Evolutionary conservation across 352 stramenopile genomes (phyloP).

Genomic region (Phytophthora foliorum): DNA sequence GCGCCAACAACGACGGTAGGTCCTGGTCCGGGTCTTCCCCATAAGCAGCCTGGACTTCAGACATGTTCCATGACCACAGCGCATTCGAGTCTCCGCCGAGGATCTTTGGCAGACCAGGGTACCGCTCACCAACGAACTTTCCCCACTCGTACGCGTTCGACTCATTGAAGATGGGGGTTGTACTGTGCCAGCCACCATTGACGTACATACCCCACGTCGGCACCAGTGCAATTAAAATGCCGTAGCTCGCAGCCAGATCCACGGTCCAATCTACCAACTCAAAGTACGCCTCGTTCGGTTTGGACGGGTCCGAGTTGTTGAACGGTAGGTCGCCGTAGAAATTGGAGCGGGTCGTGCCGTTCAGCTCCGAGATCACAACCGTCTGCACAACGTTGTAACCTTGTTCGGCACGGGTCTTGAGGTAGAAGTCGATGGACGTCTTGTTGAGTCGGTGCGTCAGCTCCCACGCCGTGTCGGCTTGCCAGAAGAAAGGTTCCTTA

Average conservation of each 20-base stretch:
- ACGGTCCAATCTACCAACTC: conserved; percentile 34
- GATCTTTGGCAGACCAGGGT: conserved; percentile 32
- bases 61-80: conserved; percentile 26
- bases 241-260: conserved; percentile 32
- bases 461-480: conserved; percentile 39
- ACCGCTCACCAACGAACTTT: conserved; percentile 18
- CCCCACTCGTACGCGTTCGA: conserved; percentile 20
- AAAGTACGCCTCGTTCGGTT: conserved; percentile 42
- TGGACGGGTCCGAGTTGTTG: conserved; percentile 35
- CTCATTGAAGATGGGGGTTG: conserved; percentile 34
- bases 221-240: conserved; percentile 30
- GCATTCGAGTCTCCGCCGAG: conserved; percentile 30
- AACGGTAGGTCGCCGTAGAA: conserved; percentile 40
- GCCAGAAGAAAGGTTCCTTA: conserved; percentile 34
- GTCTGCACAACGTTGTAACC: conserved; percentile 41
- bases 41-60: conserved; percentile 5
- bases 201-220: conserved; percentile 35
- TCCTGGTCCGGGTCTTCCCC: conserved; percentile 8
- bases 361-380: conserved; percentile 34
- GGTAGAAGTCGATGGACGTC: conserved; percentile 42
- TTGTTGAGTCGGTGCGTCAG: conserved; percentile 39
- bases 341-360: conserved; percentile 35
- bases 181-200: conserved; percentile 33
- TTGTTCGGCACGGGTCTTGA: conserved; percentile 31
- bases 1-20: conserved; percentile 2